phyloP scores from a whole-genome alignment of 441 rosid species.

The Cnidoscolus chayamansa region DNA sequence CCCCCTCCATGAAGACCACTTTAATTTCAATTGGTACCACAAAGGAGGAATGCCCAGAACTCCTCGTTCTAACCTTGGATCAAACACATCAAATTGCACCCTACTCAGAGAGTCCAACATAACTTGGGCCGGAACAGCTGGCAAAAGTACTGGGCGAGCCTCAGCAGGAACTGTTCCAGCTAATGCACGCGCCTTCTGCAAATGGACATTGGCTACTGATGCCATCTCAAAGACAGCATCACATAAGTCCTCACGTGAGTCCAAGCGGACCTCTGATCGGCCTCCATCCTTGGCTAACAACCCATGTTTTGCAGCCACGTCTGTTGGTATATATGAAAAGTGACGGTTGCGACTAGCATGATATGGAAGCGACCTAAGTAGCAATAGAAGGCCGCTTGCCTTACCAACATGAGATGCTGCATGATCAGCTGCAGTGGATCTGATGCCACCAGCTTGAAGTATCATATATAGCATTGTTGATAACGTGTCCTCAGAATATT shows the following conservation, averaged over 20 bases:
- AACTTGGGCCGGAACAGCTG: conserved; percentile 69
- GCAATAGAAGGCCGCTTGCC: conserved; percentile 80
- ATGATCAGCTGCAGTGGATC: conserved; percentile 67
- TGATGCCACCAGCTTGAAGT: conserved; percentile 72
- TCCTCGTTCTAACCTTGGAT: conserved; percentile 64
- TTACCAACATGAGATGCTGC: conserved; percentile 85
- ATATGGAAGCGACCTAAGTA: conserved; percentile 69
- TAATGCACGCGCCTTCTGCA: conserved; percentile 71
- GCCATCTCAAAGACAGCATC: conserved; percentile 78
- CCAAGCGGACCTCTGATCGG: conserved; percentile 49
- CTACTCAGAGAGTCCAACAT: conserved; percentile 54
- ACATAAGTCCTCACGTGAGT: conserved; percentile 57
- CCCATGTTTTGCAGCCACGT: conserved; percentile 69
- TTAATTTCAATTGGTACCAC: conserved; percentile 66
- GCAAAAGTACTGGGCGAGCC: conserved; percentile 65
- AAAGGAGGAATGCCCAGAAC: conserved; percentile 69
- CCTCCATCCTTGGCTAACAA: conserved; percentile 61
- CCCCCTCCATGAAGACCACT: conserved; percentile 66
- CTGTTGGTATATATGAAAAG: conserved; percentile 52
- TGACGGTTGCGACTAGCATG: conserved; percentile 70
- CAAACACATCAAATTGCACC: conserved; percentile 75
- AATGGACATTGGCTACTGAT: conserved; percentile 72
- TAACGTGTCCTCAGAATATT: conserved; percentile 71
- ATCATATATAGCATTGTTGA: conserved; percentile 71
- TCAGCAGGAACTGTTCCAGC: conserved; percentile 55